phyloP scores from a whole-genome alignment of 306 rosid genomes.

The Astragalus glycyphyllos region DNA sequence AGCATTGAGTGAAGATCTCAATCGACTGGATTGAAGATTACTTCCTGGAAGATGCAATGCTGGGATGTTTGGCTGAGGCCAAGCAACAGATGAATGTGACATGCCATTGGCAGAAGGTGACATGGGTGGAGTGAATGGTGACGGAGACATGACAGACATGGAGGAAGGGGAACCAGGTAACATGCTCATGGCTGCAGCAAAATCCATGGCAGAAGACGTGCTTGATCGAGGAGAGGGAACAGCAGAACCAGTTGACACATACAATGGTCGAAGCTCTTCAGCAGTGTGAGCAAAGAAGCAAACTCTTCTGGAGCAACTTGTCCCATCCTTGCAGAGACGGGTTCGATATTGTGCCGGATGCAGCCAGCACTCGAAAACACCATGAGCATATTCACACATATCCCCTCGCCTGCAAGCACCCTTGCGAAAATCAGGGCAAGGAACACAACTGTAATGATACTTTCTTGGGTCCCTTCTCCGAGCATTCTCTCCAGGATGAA shows the following conservation, averaged over 20 bases:
- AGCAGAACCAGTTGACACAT: constrained; percentile 94
- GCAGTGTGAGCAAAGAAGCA: constrained; percentile 93
- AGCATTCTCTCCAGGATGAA: constrained; percentile 97
- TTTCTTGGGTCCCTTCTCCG: constrained; percentile 97
- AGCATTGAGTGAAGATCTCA: constrained; percentile 86
- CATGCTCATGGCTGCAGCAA: constrained; percentile 87
- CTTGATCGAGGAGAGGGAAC: constrained; percentile 91
- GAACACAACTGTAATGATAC: constrained; percentile 93
- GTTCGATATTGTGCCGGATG: constrained; percentile 97
- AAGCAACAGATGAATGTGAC: constrained; percentile 67
- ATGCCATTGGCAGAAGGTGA: constrained; percentile 89
- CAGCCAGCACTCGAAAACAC: constrained; percentile 96
- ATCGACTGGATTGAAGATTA: constrained; percentile 85
- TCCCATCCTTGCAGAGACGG: constrained; percentile 91
- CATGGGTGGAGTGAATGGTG: constrained; percentile 89
- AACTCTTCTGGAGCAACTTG: constrained; percentile 80
- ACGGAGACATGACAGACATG: constrained; percentile 81
- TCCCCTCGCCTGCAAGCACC: constrained; percentile 97
- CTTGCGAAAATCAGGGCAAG: constrained; percentile 93
- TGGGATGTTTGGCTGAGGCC: constrained; percentile 96
- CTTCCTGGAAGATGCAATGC: constrained; percentile 90
- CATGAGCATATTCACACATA: constrained; percentile 97
- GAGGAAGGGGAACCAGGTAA: constrained; percentile 93
- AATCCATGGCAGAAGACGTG: constrained; percentile 84
- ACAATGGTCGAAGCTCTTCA: constrained; percentile 86